Percentiles rank a stretch among this genome's conserved stretches.
Evolutionary conservation across 23 red algal species (phyloP).

Genomic region (Gracilaria gracilis): DNA sequence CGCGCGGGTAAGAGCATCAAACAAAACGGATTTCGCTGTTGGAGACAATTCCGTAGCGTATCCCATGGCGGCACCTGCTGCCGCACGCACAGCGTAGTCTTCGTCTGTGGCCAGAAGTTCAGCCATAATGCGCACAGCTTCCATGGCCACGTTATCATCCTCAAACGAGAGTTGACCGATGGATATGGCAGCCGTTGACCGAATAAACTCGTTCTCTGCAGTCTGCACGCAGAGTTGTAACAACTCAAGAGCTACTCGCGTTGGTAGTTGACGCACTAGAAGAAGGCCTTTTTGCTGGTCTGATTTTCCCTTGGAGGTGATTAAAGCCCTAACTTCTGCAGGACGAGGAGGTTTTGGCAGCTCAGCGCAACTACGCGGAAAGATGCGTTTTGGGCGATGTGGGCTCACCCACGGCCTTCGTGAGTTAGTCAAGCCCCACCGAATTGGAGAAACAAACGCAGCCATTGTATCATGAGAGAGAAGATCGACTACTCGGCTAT

Average conservation of each 20-base stretch:
- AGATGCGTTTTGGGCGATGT: not conserved
- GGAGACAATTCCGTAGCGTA: slow-evolving; percentile 36
- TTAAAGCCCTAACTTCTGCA: slow-evolving; percentile 39
- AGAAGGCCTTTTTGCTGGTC: slow-evolving; percentile 72
- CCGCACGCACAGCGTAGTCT: slow-evolving; percentile 73
- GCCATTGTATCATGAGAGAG: not conserved
- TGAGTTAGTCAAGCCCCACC: not conserved
- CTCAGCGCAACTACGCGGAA: not conserved
- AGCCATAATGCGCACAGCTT: slow-evolving; percentile 40
- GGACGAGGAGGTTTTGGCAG: slow-evolving; percentile 37
- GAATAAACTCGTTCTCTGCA: slow-evolving; percentile 69
- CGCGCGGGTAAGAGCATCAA: slow-evolving; percentile 65
- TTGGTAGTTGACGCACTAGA: slow-evolving; percentile 58
- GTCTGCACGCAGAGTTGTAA: slow-evolving; percentile 50
- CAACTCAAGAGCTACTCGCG: slow-evolving; percentile 50
- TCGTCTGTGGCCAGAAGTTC: slow-evolving; percentile 50
- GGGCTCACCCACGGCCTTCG: not conserved
- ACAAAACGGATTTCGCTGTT: not conserved
- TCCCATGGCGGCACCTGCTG: slow-evolving; percentile 72
- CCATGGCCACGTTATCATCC: slow-evolving; percentile 14
- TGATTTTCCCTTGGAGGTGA: slow-evolving; percentile 53
- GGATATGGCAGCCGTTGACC: slow-evolving; percentile 66
- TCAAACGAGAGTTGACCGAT: slow-evolving; percentile 65
- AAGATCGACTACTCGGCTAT: not conserved
- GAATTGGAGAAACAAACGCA: slow-evolving; percentile 6